phyloP scores from a whole-genome alignment of 768 basidiomycete genomes.

The Kwoniella pini region DNA sequence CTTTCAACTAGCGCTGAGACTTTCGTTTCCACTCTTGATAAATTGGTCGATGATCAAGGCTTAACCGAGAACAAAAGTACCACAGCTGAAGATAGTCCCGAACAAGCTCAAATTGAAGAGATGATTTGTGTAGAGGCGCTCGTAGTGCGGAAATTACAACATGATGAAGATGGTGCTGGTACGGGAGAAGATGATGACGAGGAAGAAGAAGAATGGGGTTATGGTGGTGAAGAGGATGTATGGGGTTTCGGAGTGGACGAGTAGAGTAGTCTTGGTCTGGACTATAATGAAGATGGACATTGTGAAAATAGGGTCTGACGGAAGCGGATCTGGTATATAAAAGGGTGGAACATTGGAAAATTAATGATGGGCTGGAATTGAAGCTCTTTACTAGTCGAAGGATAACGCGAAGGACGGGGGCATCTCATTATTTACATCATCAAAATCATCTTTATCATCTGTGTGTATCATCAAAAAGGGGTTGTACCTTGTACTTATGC shows the following conservation, averaged over 20 bases:
- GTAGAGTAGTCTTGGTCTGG: constrained; percentile 2
- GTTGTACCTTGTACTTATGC: no score
- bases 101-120: constrained; percentile 18
- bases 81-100: neutral
- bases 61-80: neutral
- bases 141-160: constrained; percentile 45
- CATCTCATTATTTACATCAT: no score
- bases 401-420: no score
- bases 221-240: constrained; percentile 39
- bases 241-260: constrained; percentile 47
- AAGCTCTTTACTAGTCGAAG: no score
- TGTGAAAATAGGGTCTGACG: neutral
- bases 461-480: no score
- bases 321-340: no score
- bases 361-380: no score
- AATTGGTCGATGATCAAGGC: neutral
- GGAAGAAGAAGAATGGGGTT: constrained; percentile 23
- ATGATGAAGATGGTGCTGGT: constrained; percentile 15
- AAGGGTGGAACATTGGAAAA: no score
- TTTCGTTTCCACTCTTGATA: neutral
- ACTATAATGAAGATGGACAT: neutral
- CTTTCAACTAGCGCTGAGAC: neutral
- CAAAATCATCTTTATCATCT: no score
- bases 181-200: constrained; percentile 15
- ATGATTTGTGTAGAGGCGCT: constrained; percentile 53